Conservation (phyloP, 805 yeast species). For the Komagataella kurtzmanii region DNA sequence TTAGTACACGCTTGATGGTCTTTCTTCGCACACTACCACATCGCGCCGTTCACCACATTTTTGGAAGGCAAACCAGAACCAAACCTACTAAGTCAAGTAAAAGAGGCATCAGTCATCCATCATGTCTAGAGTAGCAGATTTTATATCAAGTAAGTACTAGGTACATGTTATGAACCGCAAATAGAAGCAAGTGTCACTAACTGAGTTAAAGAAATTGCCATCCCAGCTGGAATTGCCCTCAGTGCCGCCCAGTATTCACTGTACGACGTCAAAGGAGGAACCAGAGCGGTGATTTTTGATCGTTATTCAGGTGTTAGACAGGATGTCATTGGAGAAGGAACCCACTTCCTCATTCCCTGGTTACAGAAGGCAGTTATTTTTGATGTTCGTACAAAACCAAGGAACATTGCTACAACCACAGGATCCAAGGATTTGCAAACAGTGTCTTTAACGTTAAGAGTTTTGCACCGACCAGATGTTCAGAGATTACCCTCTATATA, state of each 20-base stretch:
- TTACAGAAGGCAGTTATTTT: constrained; percentile 79
- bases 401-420: constrained; percentile 85
- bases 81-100: background rate
- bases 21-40: background rate
- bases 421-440: constrained; percentile 96
- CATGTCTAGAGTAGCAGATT: constrained; percentile 28
- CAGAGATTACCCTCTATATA: constrained; percentile 70
- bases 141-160: constrained; percentile 18
- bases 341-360: constrained; percentile 95
- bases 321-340: constrained; percentile 89
- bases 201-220: constrained; percentile 29
- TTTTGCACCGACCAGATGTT: constrained; percentile 89
- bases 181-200: background rate
- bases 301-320: constrained; percentile 80
- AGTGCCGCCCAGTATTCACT: constrained; percentile 71
- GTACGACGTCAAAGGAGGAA: constrained; percentile 93
- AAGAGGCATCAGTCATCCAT: constrained; percentile 1
- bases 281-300: constrained; percentile 92
- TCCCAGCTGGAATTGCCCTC: constrained; percentile 58
- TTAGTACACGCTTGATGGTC: background rate
- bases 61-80: background rate
- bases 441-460: constrained; percentile 86
- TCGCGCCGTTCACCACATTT: background rate
- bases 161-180: constrained; percentile 7
- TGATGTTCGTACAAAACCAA: constrained; percentile 93